Conservation (phyloP, 768 basidiomycete genomes). For the Suillus fuscotomentosus region DNA sequence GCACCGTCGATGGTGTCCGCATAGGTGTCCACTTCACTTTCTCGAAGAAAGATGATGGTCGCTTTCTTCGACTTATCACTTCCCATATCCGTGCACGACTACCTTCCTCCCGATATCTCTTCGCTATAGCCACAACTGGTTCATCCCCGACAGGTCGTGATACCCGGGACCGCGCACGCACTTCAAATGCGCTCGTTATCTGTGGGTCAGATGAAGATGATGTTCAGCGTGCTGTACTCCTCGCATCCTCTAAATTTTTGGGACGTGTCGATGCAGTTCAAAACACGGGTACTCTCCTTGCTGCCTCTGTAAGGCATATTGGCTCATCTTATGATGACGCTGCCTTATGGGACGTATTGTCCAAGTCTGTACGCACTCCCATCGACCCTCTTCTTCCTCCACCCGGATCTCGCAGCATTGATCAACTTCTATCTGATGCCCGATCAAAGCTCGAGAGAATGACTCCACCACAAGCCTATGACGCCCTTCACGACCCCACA, state of each 20-base stretch:
- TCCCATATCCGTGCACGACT: conserved; percentile 42
- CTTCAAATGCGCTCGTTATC: conserved; percentile 51
- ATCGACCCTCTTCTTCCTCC: conserved; percentile 65
- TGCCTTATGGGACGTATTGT: conserved; percentile 70
- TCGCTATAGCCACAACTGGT: conserved; percentile 53
- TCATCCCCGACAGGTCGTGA: conserved; percentile 22
- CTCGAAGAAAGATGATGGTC: conserved; percentile 53
- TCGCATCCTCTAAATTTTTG: conserved; percentile 68
- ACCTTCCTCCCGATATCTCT: conserved; percentile 44
- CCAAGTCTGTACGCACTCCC: conserved; percentile 56
- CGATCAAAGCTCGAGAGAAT: conserved; percentile 67
- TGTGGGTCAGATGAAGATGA: conserved; percentile 53
- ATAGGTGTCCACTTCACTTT: conserved; percentile 62
- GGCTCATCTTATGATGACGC: conserved; percentile 59
- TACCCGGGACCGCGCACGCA: conserved; percentile 2
- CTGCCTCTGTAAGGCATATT: conserved; percentile 54
- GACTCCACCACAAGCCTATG: conserved; percentile 56
- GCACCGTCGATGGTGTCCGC: conserved; percentile 50
- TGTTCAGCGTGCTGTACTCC: conserved; percentile 65
- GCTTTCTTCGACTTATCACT: conserved; percentile 58
- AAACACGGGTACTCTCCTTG: conserved; percentile 33
- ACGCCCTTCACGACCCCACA: conserved; percentile 52
- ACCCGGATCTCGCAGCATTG: conserved; percentile 60
- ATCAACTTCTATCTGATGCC: conserved; percentile 53
- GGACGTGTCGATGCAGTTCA: conserved; percentile 48